Evolutionary conservation across 257 asterid species (phyloP).

Genomic region (Catharanthus roseus): DNA sequence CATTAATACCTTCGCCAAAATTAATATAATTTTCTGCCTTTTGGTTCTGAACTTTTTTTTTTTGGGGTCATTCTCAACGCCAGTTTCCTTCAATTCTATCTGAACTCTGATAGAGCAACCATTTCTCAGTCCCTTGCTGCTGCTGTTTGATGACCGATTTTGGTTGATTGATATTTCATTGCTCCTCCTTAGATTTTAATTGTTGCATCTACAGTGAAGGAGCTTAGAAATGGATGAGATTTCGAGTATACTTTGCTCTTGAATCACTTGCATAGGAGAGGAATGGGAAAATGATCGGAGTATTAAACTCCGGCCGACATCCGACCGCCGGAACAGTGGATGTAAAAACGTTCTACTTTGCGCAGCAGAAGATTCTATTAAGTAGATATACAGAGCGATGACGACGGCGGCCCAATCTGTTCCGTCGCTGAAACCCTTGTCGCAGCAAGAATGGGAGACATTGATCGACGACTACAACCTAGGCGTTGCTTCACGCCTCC

Average conservation of each 20-base stretch:
- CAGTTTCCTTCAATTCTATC: too few species aligned
- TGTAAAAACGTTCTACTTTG: neutral
- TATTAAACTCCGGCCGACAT: neutral
- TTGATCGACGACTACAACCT: constrained; percentile 77
- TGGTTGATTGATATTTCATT: too few species aligned
- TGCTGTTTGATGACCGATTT: neutral
- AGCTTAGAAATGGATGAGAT: neutral
- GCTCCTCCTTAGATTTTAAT: neutral
- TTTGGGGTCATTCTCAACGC: too few species aligned
- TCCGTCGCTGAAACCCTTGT: constrained; percentile 46
- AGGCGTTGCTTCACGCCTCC: constrained; percentile 41
- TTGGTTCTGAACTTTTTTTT: too few species aligned
- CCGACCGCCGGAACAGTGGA: neutral
- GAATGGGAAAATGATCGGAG: neutral
- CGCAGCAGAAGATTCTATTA: neutral
- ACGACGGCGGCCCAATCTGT: neutral
- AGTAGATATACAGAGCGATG: constrained; percentile 1
- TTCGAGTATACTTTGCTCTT: neutral
- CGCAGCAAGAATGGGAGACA: constrained; percentile 73
- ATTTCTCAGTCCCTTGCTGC: neutral
- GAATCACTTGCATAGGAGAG: neutral
- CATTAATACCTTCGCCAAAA: too few species aligned
- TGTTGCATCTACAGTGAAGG: neutral
- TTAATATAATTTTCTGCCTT: too few species aligned
- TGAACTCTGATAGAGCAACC: neutral